Evolutionary conservation across 75 land plant genomes (phyloP).

Genomic region (Ceratopteris richardii): DNA sequence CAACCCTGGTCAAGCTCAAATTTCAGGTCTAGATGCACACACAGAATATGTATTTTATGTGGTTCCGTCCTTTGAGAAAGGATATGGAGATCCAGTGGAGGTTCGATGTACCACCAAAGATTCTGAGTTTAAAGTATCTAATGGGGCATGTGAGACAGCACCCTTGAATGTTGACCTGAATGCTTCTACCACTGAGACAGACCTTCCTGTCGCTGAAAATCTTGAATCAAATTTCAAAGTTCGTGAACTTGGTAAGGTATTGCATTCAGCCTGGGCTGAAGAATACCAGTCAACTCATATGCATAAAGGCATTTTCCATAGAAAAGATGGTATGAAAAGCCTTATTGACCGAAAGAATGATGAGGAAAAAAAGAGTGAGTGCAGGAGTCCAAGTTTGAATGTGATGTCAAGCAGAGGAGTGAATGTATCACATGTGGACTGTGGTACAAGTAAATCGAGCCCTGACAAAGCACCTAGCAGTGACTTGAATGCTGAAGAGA

Average conservation of each 20-base stretch:
- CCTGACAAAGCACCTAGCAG: constrained; percentile 10
- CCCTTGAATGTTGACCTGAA: neutral
- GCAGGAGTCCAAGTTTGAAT: too few relatives aligned
- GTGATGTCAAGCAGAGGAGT: constrained; percentile 21
- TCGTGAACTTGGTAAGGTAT: constrained; percentile 55
- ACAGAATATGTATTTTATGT: constrained; percentile 37
- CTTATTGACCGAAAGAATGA: constrained; percentile 6
- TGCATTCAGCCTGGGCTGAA: constrained; percentile 44
- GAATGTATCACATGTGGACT: constrained; percentile 40
- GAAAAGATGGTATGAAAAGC: constrained; percentile 9
- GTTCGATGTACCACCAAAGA: constrained; percentile 36
- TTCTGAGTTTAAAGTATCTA: constrained; percentile 13
- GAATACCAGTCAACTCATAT: constrained; percentile 29
- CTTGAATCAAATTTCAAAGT: constrained; percentile 45
- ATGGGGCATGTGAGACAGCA: neutral
- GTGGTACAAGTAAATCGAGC: constrained; percentile 34
- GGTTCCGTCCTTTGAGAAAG: constrained; percentile 24
- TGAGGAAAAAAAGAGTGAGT: constrained; percentile 21
- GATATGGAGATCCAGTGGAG: constrained; percentile 22
- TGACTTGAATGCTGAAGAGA: neutral
- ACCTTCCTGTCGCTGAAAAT: constrained; percentile 1
- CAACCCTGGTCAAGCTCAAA: constrained; percentile 15
- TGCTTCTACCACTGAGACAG: constrained; percentile 12
- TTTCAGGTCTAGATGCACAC: constrained; percentile 36
- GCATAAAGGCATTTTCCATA: constrained; percentile 22